Percentiles rank a stretch among this genome's conserved stretches.
Conservation (phyloP, 1,284 basidiomycete species). For the Naganishia albida region DNA sequence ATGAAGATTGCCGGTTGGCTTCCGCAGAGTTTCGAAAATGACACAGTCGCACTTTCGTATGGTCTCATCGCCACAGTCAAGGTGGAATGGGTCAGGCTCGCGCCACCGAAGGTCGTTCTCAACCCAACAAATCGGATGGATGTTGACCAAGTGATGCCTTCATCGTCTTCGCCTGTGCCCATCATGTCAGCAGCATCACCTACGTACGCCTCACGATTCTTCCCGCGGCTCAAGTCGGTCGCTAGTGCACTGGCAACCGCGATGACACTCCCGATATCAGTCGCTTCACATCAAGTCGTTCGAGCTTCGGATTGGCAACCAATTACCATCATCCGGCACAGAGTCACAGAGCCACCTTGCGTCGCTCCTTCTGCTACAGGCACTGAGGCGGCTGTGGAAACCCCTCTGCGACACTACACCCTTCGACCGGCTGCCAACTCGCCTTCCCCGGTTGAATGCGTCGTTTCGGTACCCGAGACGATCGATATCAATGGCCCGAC, state of each 20-base stretch:
- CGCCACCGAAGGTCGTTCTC: neutral
- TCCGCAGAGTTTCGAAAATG: conserved; percentile 42
- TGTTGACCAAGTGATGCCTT: neutral
- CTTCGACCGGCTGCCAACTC: conserved; percentile 38
- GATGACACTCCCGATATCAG: conserved; percentile 8
- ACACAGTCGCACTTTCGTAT: conserved; percentile 40
- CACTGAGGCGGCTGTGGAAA: conserved; percentile 24
- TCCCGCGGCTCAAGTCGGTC: conserved; percentile 30
- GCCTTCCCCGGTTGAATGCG: conserved; percentile 44
- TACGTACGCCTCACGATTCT: conserved; percentile 25
- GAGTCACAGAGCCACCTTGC: conserved; percentile 34
- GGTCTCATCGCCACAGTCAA: conserved; percentile 40
- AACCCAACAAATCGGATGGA: neutral
- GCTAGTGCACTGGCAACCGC: conserved; percentile 31
- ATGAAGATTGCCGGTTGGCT: conserved; percentile 51
- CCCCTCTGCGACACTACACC: conserved; percentile 38
- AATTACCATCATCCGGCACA: conserved; percentile 44
- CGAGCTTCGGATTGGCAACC: conserved; percentile 33
- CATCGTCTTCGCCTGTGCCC: conserved; percentile 29
- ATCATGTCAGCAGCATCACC: conserved; percentile 25
- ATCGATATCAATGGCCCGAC: conserved; percentile 47
- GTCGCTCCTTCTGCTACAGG: neutral
- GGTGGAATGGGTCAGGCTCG: conserved; percentile 42
- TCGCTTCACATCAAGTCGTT: neutral
- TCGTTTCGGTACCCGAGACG: conserved; percentile 48